Evolutionary conservation across 257 asterid genomes (phyloP).

Genomic region (Jacaranda copaia): DNA sequence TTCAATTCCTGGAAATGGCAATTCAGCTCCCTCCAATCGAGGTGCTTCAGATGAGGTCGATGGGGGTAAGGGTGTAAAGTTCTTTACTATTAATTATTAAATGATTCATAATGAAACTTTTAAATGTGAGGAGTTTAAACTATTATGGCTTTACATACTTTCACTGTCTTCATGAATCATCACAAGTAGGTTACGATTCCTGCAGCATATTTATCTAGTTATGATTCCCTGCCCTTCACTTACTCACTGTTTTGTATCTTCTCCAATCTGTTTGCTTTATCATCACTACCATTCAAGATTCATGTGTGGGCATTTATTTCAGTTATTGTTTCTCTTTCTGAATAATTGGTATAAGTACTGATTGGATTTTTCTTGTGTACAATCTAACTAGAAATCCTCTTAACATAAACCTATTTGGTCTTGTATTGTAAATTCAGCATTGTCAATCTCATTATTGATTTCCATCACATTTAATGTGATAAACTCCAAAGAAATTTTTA

Average conservation of each 20-base stretch:
- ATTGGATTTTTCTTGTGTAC: neutral
- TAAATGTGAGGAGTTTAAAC: neutral
- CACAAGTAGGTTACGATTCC: slow-evolving; percentile 3
- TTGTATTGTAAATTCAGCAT: neutral
- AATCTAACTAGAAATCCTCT: neutral
- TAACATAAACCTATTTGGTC: neutral
- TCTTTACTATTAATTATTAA: slow-evolving; percentile 19
- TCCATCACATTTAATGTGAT: neutral
- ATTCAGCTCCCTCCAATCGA: slow-evolving; percentile 38
- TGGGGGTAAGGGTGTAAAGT: slow-evolving; percentile 57
- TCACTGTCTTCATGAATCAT: slow-evolving; percentile 23
- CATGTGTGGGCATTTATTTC: neutral
- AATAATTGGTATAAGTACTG: neutral
- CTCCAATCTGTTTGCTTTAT: neutral
- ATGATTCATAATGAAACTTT: slow-evolving; percentile 23
- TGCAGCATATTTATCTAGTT: slow-evolving; percentile 4
- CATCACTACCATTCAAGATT: neutral
- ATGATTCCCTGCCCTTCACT: slow-evolving; percentile 12
- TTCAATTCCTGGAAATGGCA: slow-evolving; percentile 49
- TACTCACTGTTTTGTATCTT: slow-evolving; percentile 9
- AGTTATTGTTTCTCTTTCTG: no score
- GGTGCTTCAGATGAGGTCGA: slow-evolving; percentile 54
- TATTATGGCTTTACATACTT: neutral
- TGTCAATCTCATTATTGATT: neutral
- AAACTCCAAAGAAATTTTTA: no score